Evolutionary conservation across 768 basidiomycete species (phyloP).

Genomic region (Boletus edulis): DNA sequence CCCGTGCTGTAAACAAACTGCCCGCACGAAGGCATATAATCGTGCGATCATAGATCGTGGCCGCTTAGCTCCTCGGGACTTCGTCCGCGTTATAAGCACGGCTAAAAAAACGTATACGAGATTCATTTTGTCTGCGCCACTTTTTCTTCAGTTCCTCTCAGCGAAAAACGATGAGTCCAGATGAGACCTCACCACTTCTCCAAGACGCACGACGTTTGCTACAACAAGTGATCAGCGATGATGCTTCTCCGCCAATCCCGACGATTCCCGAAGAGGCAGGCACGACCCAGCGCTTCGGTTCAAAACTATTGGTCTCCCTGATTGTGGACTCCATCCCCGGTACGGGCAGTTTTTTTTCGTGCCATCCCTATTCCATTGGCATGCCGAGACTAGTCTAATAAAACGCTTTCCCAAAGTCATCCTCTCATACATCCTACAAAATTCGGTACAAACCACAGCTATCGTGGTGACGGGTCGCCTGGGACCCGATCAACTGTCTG

Average conservation of each 20-base stretch:
- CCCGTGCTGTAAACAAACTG: conserved; percentile 3
- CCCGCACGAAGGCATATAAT: neutral
- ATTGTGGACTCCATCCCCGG: conserved; percentile 59
- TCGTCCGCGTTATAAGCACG: conserved; percentile 17
- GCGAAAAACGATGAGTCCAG: conserved; percentile 8
- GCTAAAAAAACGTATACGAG: neutral
- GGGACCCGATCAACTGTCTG: conserved; percentile 67
- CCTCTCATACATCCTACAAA: conserved; percentile 68
- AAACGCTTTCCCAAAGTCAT: conserved; percentile 43
- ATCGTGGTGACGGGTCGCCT: conserved; percentile 64
- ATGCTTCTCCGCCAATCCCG: conserved; percentile 14
- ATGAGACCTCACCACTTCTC: conserved; percentile 35
- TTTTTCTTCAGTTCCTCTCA: conserved; percentile 11
- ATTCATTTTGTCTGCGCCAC: neutral
- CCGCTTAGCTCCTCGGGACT: conserved; percentile 7
- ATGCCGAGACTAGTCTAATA: neutral
- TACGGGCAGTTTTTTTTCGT: conserved; percentile 22
- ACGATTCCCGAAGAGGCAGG: conserved; percentile 31
- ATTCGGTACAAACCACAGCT: conserved; percentile 67
- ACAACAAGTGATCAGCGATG: conserved; percentile 4
- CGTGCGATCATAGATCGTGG: conserved; percentile 1
- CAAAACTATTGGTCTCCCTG: conserved; percentile 44
- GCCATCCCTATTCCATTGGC: neutral
- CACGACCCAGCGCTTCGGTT: conserved; percentile 15
- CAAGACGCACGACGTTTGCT: conserved; percentile 4